phyloP scores from a whole-genome alignment of 495 filamentous ascomycete species.

The Hyaloscypha bicolor region DNA sequence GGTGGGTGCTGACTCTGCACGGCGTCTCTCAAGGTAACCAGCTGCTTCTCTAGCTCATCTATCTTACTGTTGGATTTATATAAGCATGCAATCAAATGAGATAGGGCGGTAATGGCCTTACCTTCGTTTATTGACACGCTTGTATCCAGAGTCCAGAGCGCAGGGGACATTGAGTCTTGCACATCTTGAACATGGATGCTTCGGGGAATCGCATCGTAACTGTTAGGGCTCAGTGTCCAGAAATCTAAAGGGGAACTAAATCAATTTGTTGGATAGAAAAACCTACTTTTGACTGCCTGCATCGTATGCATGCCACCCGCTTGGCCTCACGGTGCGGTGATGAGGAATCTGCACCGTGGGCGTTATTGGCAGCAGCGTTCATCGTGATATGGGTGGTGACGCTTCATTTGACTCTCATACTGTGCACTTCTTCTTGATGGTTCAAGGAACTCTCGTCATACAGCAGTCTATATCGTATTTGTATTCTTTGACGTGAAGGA shows the following conservation, averaged over 20 bases:
- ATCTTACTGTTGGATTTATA: slow-evolving; percentile 10
- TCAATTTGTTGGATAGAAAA: neutral
- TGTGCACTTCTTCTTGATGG: neutral
- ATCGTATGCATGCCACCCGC: neutral
- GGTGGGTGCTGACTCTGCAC: neutral
- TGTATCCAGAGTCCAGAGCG: slow-evolving; percentile 10
- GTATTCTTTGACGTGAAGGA: neutral
- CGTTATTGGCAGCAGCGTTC: neutral
- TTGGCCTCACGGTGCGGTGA: neutral
- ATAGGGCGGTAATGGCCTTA: no score
- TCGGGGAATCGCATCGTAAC: slow-evolving; percentile 12
- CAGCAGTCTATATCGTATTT: neutral
- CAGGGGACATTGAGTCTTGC: neutral
- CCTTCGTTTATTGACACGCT: slow-evolving; percentile 14
- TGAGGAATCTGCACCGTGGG: neutral
- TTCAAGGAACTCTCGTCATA: neutral
- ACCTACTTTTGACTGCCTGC: neutral
- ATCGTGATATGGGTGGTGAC: neutral
- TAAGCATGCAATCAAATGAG: no score
- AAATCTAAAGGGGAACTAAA: neutral
- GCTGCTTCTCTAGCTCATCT: slow-evolving; percentile 8
- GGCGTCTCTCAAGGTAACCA: neutral
- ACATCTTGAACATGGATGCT: slow-evolving; percentile 6
- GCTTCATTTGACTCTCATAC: neutral
- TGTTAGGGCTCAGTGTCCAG: neutral